Base-by-base conservation (phyloP, 805 yeast species). In the Sungouiozyma ichnusensis region DNA sequence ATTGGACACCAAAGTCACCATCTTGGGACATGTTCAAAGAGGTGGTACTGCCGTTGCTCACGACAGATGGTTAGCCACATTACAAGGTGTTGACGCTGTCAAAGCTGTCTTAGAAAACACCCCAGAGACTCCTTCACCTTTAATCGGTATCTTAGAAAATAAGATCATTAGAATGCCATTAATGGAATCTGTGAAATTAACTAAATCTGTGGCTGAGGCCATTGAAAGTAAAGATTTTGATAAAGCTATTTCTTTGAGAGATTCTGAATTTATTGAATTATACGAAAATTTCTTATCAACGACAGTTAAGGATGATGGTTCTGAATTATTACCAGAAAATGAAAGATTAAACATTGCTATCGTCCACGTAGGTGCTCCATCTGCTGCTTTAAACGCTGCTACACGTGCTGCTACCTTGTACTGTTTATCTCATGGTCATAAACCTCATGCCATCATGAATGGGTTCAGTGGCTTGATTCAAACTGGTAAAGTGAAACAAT, bases 31-130 rank as follows among this genome's bases (percentile, higher is more conserved):
- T 63, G 97, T 92, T 42, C 98, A 92, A 71, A 78, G 98, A 67
- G 98, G 98, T 68, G 98, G 98, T 64, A 77, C 95, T 37, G 97
- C 98, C 18, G 96, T 88, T 42, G 97, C 97, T 2, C 85, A 74
- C 54, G 98, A 92, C 63, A 77, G 98, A 60, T 65, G 82, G 58
- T 66, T 92, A 53, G 95, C 97, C 33, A 90, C 98, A 15, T 63
- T 90, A 52, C 98, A 92, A 69, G 98, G 97, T 65, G 96, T 90
- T 35, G 97, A 87, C 55, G 97, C 98, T 7, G 94, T 92, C 16
- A 80, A 82, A 46, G 97, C 97, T 2, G 90, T 92, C 16, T 70
- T 92, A 53, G 87, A 82, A 41, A 70, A 82, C 42, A 85, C 94
- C 8, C 95, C 96, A 20, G 81, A 78, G 1, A 83, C 90, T 3